Base-by-base conservation (phyloP, 176 grass and related monocot genomes). In the Oryza rufipogon region DNA sequence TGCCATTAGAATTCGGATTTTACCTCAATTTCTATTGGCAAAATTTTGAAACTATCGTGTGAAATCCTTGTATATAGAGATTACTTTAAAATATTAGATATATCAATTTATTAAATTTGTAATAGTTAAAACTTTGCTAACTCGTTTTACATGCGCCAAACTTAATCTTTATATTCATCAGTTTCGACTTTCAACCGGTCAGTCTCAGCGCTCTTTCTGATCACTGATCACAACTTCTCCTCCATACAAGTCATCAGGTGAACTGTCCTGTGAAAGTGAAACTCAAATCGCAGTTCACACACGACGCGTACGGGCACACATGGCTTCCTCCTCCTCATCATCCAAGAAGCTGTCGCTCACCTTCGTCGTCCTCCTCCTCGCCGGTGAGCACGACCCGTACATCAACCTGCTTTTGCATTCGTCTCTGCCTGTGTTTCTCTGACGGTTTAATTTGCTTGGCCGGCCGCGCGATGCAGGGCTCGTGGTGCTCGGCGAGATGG, bases 281-380 rank as follows among this genome's bases (percentile, higher is more conserved):
- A 5, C 16, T 30, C 42, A 6, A 6, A 80, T 11, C 8, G 23
- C 2, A 34, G 2, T 46, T 11, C 48, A 14, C 65, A 69, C 17
- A 2, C 30, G 30, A 32, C 30, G 30, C 30, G 30, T 32, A 32
- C 30, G 30, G 30, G 0, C 8, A 6, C 28, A 2, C 34, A 61
- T 75, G 60, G 71, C 45, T 22, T 83, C 56, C 41, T 34, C 56
- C 56, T 67, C 65, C 34, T 17, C 30, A 32, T 32, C 30, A 32
- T 32, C 61, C 71, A 67, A 52, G 71, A 84, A 75, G 71, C 0
- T 76, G 19, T 51, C 81, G 0, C 44, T 76, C 72, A 67, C 81
- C 28, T 38, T 84, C 81, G 28, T 66, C 81, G 28, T 66, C 71
- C 6, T 75, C 81, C 60, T 83, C 81, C 41, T 76, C 44, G 66